Base-by-base conservation (phyloP, 176 grass and related monocot genomes). In the Aegilops bicornis region DNA sequence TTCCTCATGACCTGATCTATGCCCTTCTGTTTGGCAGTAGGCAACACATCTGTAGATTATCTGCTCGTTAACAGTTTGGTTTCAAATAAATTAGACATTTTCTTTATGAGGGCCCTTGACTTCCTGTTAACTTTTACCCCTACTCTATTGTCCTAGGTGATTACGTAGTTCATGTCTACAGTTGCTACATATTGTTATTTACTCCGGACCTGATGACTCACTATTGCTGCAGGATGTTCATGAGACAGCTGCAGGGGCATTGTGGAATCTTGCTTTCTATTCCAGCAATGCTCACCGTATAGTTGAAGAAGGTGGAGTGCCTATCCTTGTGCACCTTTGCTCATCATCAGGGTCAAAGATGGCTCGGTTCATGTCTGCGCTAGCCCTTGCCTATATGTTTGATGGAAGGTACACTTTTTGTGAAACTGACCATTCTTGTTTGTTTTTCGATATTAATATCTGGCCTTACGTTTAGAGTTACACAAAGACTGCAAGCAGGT, bases 211-310 rank as follows among this genome's bases (percentile, higher is more conserved):
- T 69, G 64, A 65, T 70, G 33, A 42, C 9, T 82, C 85, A 27
- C n/a, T 42, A 30, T 79, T 83, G 66, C 35, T 83, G 45, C 85
- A 99, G 97, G 97, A 97, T 96, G 97, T 99, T 87, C 97, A 99
- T 68, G 97, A 99, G 86, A 99, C 97, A 86, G 97, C 97, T 87
- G 97, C 97, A 76, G 97, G 97, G 54, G 97, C 97, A 85, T 92
- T 99, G 32, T 99, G 97, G 97, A 99, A 99, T 86, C 97, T 99
- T 91, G 97, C 97, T 27, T 99, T 99, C 84, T 93, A 97, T 94
- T 91, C 83, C 61, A 88, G 89, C 76, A 99, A 99, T 86, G 90
- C 97, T 83, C 94, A 97, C 11, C 89, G 90, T 45, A 96, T 99
- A 86, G 91, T 99, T 59, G 94, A 99, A 89, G 97, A 99, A 91